Evolutionary conservation across 306 rosid genomes (phyloP), one percentile per base, ranked within the genome.

Genomic region (Fragaria nilgerrensis): DNA sequence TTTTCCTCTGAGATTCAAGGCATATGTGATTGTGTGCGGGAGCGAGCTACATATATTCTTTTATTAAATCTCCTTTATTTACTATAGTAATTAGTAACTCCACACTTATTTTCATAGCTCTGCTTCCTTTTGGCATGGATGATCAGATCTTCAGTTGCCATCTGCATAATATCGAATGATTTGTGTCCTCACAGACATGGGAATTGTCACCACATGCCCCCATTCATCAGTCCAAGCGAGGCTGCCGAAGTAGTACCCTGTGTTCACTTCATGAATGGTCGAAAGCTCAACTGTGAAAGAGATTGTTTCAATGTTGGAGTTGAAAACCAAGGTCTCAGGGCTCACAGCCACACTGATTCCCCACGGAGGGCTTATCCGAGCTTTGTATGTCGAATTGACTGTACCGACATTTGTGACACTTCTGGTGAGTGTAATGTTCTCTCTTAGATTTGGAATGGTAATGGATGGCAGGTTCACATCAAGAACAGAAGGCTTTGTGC

Each of bases 381-480:
- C 86, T 78, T 73, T 73, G n/a, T 85, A 88, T 22, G 27, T 14
- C 0, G 82, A 79, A 72, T 72, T 72, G 17, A 62, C 64, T 9
- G 73, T 64, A 49, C 85, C 89, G 5, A 80, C 83, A 75, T 83
- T 86, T 34, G 83, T 84, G 70, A 86, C 88, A 1, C 83, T 89
- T 78, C 92, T 77, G 44, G 81, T 75, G 37, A 82, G 61, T 34
- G 76, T 74, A n/a, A 82, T 55, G 9, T 71, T 49, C 58, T 72
- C 81, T 68, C 36, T 52, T 13, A 81, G 82, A 56, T 71, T 52
- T 55, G 86, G 86, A 45, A 84, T 78, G 85, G 85, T 84, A 16
- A 56, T 56, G 63, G 32, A 56, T 56, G 63, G 32, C 15, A 56
- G 63, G 65, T 59, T 59, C 65, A 59, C 65, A 25, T 59, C 36